phyloP scores from a whole-genome alignment of 495 filamentous ascomycete species.

The Aspergillus avenaceus region DNA sequence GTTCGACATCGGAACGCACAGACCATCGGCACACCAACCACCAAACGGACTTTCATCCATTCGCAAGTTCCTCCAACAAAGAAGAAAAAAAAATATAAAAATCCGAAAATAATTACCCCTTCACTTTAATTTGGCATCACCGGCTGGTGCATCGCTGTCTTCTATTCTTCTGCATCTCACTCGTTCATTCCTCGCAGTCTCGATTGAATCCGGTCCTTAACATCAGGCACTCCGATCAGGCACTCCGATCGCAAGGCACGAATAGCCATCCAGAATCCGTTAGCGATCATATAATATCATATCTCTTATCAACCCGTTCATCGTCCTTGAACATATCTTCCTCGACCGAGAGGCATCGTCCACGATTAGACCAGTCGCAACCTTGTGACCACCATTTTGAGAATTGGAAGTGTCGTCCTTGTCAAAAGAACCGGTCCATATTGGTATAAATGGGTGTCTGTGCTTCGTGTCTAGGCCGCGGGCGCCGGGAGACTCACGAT shows the following conservation, averaged over 20 bases:
- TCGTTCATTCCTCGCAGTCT: slow-evolving; percentile 1
- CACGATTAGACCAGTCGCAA: too few relatives aligned
- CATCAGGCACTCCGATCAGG: not conserved
- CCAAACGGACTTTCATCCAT: not conserved
- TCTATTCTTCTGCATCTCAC: slow-evolving; percentile 1
- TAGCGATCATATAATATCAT: too few relatives aligned
- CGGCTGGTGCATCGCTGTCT: slow-evolving; percentile 7
- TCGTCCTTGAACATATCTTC: too few relatives aligned
- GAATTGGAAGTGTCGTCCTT: slow-evolving; percentile 30
- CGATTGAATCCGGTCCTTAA: not conserved
- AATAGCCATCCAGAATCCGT: too few relatives aligned
- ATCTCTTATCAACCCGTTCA: too few relatives aligned
- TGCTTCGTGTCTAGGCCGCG: slow-evolving; percentile 46
- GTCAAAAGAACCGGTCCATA: slow-evolving; percentile 10
- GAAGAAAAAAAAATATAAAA: not conserved
- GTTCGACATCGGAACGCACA: slow-evolving; percentile 13
- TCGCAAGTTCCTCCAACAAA: not conserved
- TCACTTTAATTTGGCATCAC: too few relatives aligned
- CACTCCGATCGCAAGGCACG: too few relatives aligned
- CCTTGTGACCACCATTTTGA: too few relatives aligned
- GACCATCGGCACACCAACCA: not conserved
- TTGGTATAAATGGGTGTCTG: slow-evolving; percentile 45
- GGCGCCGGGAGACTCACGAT: slow-evolving; percentile 41
- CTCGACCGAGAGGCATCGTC: too few relatives aligned
- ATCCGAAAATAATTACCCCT: not conserved